Conservation (phyloP, 176 grass and related monocot species). For the Phoenix roebelenii region DNA sequence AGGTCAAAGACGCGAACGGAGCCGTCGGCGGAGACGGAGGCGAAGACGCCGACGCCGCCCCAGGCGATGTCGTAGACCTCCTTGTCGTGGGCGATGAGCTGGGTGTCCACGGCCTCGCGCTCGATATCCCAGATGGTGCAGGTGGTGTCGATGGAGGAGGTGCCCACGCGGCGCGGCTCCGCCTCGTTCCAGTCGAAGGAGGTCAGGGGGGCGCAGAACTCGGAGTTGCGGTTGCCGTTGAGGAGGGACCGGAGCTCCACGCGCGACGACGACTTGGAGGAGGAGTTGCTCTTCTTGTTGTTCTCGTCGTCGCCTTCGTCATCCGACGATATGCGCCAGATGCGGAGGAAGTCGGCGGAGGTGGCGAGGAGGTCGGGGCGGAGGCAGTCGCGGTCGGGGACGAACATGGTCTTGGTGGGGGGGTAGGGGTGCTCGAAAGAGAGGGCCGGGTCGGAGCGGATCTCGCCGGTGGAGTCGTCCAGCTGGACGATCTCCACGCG, state of each 20-base stretch:
- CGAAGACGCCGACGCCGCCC: constrained; percentile 40
- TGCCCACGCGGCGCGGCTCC: constrained; percentile 79
- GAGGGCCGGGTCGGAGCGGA: constrained; percentile 62
- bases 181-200: constrained; percentile 99
- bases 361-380: constrained; percentile 95
- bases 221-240: constrained; percentile 92
- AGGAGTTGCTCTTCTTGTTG: constrained; percentile 6
- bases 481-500: constrained; percentile 92
- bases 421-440: constrained; percentile 92
- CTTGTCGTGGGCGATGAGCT: constrained; percentile 98
- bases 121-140: constrained; percentile 99
- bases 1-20: no score
- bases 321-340: constrained; percentile 64
- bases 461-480: constrained; percentile 84
- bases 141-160: constrained; percentile 85
- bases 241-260: constrained; percentile 63
- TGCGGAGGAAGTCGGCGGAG: constrained; percentile 95
- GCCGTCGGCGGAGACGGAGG: no score
- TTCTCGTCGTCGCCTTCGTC: constrained; percentile 20
- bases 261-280: constrained; percentile 2
- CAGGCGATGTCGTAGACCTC: constrained; percentile 98
- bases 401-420: constrained; percentile 92
- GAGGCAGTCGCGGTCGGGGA: constrained; percentile 77
- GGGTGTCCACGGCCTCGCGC: constrained; percentile 84
- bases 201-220: constrained; percentile 89